Conservation (phyloP, 139 green algal species). For the Chlorella sp. region DNA sequence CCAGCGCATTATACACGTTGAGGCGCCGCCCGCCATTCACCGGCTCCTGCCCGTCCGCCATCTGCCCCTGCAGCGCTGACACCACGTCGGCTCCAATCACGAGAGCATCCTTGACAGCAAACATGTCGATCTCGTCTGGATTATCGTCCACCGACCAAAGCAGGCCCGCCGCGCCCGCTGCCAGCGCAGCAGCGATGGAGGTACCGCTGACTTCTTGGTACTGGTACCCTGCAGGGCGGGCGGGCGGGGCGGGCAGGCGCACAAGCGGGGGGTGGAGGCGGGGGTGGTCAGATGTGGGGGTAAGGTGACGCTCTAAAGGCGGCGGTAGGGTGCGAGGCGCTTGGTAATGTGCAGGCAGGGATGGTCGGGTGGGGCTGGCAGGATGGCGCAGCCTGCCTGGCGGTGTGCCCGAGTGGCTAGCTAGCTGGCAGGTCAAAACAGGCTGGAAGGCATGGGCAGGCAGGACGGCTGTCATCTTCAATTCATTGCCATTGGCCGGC, state of each 20-base stretch:
- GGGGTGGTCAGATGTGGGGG: not conserved
- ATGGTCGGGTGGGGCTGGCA: too few relatives aligned
- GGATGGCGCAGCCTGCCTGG: too few relatives aligned
- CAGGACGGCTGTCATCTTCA: too few relatives aligned
- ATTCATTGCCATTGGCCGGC: too few relatives aligned
- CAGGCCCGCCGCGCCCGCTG: conserved; percentile 10
- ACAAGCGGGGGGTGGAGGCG: not conserved
- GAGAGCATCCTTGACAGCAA: not conserved
- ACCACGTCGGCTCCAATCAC: not conserved
- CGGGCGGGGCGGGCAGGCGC: not conserved
- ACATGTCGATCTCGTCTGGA: not conserved
- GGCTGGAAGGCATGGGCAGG: too few relatives aligned
- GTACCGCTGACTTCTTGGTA: not conserved
- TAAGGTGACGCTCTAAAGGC: not conserved
- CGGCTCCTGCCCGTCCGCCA: not conserved
- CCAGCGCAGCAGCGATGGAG: not conserved
- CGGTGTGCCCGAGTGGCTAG: too few relatives aligned
- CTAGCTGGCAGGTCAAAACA: too few relatives aligned
- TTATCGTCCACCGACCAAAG: not conserved
- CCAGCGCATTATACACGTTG: conserved; percentile 18
- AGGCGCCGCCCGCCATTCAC: not conserved
- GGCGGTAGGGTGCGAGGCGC: not conserved
- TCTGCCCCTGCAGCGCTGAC: not conserved
- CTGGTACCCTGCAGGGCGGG: not conserved
- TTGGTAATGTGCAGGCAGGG: not conserved